phyloP scores from a whole-genome alignment of 352 stramenopile genomes.

The Globisporangium polare region DNA sequence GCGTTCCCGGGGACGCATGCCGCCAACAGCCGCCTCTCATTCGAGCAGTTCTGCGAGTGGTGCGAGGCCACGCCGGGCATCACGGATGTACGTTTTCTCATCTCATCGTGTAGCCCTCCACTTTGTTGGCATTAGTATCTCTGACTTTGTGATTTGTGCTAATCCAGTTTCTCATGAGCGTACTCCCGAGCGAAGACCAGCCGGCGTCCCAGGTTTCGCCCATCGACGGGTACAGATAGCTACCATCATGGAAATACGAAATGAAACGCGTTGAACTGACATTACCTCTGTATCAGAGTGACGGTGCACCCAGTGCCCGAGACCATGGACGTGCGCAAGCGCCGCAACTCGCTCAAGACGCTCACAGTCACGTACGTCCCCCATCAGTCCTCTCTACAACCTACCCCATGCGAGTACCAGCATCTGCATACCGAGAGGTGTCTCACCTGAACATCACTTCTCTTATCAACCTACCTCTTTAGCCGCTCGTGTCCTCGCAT shows the following conservation, averaged over 20 bases:
- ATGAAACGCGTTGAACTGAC: neutral
- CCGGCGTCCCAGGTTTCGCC: slow-evolving; percentile 22
- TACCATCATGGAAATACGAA: neutral
- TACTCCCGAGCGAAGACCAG: slow-evolving; percentile 62
- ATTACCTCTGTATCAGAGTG: slow-evolving; percentile 7
- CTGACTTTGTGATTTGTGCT: neutral
- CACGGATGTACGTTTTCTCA: slow-evolving; percentile 41
- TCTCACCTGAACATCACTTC: neutral
- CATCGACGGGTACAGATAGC: slow-evolving; percentile 27
- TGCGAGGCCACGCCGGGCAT: slow-evolving; percentile 77
- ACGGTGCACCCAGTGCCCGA: slow-evolving; percentile 4
- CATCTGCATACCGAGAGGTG: neutral
- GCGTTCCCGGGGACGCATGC: slow-evolving; percentile 47
- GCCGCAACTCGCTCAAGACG: slow-evolving; percentile 47
- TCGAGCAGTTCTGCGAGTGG: slow-evolving; percentile 86
- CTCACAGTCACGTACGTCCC: slow-evolving; percentile 46
- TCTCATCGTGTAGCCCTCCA: neutral
- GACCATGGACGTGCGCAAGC: slow-evolving; percentile 20
- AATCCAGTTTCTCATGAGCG: slow-evolving; percentile 71
- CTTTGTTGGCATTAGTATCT: neutral
- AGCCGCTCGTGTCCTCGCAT: slow-evolving; percentile 31
- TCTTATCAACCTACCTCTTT: neutral
- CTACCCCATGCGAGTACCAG: neutral
- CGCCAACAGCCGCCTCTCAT: slow-evolving; percentile 64
- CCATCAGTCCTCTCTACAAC: neutral